Percentiles rank a stretch among this genome's conserved stretches.
These are phyloP conservation scores for Crinitomyces ghanaensis DNA, from an alignment of 805 yeast genomes.

Conservation along the genomic window DNA sequence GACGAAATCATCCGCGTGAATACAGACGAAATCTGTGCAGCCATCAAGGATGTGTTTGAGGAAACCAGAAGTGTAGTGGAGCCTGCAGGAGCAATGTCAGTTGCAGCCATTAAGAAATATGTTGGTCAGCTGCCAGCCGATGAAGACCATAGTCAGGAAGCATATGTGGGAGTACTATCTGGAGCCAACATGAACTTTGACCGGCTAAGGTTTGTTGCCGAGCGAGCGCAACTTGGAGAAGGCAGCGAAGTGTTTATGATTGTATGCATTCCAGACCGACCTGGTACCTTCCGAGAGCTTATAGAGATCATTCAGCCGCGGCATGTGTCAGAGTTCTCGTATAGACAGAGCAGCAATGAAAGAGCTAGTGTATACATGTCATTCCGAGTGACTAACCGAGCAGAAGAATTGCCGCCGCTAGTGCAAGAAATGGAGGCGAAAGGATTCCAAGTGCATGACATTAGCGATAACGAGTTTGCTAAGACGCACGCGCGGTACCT, in stretches of 20 bases:
- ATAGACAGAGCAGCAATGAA: constrained; percentile 46
- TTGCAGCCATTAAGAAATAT: constrained; percentile 88
- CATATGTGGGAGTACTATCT: constrained; percentile 75
- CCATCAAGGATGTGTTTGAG: constrained; percentile 91
- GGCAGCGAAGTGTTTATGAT: constrained; percentile 91
- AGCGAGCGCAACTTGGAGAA: constrained; percentile 96
- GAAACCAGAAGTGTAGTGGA: constrained; percentile 91
- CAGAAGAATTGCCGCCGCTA: constrained; percentile 58
- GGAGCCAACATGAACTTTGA: constrained; percentile 99
- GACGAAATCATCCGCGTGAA: constrained; percentile 79
- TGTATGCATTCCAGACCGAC: constrained; percentile 82
- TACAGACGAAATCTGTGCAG: constrained; percentile 94
- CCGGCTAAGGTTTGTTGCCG: constrained; percentile 88
- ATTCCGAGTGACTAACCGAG: constrained; percentile 66
- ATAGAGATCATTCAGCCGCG: constrained; percentile 77
- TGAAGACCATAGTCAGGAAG: constrained; percentile 53
- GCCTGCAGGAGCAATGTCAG: constrained; percentile 95
- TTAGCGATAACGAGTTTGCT: constrained; percentile 89
- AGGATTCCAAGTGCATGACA: constrained; percentile 70
- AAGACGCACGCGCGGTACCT: constrained; percentile 92
- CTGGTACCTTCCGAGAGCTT: constrained; percentile 77
- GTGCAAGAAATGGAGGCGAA: constrained; percentile 43
- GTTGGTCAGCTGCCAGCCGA: constrained; percentile 49
- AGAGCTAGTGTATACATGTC: constrained; percentile 77
- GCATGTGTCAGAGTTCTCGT: constrained; percentile 87